A percentile compares a stretch with the other conserved stretches of the same genome.
phyloP scores from a whole-genome alignment of 2,329 filamentous ascomycete genomes.

The Penicillium expansum region DNA sequence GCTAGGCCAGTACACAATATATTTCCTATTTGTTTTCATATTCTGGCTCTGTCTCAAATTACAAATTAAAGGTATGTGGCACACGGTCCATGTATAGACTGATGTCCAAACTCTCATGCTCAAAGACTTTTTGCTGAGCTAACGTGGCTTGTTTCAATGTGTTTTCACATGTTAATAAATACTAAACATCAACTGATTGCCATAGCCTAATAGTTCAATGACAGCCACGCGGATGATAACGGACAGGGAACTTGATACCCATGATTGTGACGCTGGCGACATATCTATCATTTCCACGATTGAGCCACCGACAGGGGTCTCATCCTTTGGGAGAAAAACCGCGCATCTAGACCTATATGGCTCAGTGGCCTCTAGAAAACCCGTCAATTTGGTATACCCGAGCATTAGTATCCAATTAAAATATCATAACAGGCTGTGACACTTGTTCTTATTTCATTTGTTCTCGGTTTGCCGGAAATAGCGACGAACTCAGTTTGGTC shows the following conservation, averaged over 20 bases:
- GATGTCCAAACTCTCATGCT: not conserved
- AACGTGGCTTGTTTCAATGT: not conserved
- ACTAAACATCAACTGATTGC: not conserved
- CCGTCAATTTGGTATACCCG: not conserved
- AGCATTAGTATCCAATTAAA: not conserved
- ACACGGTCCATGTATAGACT: not conserved
- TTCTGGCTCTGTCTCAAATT: not conserved
- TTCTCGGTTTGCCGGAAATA: not conserved
- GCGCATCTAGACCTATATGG: not conserved
- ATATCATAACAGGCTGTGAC: not conserved
- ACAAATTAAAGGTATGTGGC: not conserved
- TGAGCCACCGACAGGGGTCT: conserved; percentile 7
- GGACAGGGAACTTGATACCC: not conserved
- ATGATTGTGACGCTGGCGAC: not conserved
- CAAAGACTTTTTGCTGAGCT: not conserved
- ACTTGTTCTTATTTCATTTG: not conserved
- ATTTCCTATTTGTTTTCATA: not conserved
- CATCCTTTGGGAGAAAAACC: not conserved
- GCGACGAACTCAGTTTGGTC: not conserved
- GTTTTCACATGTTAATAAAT: not conserved
- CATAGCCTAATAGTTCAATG: not conserved
- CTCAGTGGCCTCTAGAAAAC: not conserved
- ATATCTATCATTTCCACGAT: conserved; percentile 6
- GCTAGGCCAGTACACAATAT: not conserved
- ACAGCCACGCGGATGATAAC: not conserved